These are phyloP conservation scores for Fusarium chaquense DNA, from an alignment of 2,329 filamentous ascomycete species.

Conservation along the genomic window DNA sequence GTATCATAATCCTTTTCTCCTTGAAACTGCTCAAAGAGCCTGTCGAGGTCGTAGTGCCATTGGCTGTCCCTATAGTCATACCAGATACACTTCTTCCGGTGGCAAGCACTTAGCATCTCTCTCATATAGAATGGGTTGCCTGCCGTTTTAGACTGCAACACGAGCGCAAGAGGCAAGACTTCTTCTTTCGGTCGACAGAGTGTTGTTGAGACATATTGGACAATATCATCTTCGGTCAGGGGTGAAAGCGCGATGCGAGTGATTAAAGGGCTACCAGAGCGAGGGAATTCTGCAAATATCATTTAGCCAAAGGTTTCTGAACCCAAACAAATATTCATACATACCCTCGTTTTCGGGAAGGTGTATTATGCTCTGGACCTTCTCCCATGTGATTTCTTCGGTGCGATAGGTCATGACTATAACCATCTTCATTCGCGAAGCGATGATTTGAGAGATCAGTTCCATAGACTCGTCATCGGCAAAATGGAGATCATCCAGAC, in stretches of 20 bases:
- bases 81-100: constrained; percentile 88
- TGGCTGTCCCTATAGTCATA: constrained; percentile 86
- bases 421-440: constrained; percentile 82
- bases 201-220: constrained; percentile 84
- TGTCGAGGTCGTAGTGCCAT: constrained; percentile 89
- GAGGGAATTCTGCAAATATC: constrained; percentile 55
- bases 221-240: constrained; percentile 81
- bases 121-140: constrained; percentile 93
- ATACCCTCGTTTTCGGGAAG: constrained; percentile 66
- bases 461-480: constrained; percentile 90
- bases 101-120: constrained; percentile 89
- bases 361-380: constrained; percentile 66
- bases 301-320: constrained; percentile 37
- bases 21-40: constrained; percentile 86
- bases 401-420: constrained; percentile 82
- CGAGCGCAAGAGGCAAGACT: constrained; percentile 80
- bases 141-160: constrained; percentile 88
- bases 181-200: constrained; percentile 80
- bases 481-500: constrained; percentile 89
- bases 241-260: constrained; percentile 80
- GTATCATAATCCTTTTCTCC: constrained; percentile 82
- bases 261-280: constrained; percentile 64
- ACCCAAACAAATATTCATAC: neutral
- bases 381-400: constrained; percentile 71
- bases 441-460: constrained; percentile 83